Evolutionary conservation across 164 flowering plant genomes (phyloP).

Genomic region (Cinnamomum chago): DNA sequence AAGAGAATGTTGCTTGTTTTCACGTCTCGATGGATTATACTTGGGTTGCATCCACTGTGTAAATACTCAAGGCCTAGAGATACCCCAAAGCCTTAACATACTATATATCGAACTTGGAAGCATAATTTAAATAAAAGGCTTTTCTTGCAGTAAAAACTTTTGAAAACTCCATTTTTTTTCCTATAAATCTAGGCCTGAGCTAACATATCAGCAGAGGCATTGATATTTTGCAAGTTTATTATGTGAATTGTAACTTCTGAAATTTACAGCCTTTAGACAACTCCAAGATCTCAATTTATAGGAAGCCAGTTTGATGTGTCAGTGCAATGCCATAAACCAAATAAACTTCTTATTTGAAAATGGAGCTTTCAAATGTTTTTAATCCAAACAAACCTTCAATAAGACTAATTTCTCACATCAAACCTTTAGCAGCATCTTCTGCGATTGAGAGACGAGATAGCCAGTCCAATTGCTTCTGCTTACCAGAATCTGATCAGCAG

Average conservation of each 20-base stretch:
- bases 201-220: too few species aligned
- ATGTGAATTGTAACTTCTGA: too few species aligned
- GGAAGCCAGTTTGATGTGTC: not conserved
- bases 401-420: not conserved
- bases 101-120: not conserved
- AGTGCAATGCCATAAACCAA: not conserved
- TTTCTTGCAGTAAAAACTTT: not conserved
- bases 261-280: too few species aligned
- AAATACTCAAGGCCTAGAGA: constrained; percentile 84
- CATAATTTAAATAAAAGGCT: not conserved
- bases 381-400: not conserved
- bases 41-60: constrained; percentile 95
- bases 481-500: constrained; percentile 46
- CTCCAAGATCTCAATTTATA: not conserved
- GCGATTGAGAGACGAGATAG: constrained; percentile 74
- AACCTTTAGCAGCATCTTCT: constrained; percentile 98
- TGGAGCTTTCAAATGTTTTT: not conserved
- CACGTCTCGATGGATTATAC: constrained; percentile 93
- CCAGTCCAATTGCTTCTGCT: constrained; percentile 73
- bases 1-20: constrained; percentile 95
- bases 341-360: too few species aligned
- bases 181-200: too few species aligned
- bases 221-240: too few species aligned
- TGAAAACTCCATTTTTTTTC: not conserved
- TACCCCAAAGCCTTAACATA: constrained; percentile 9